A percentile compares a stretch with the other conserved stretches of the same genome.
These are phyloP conservation scores for Chloris gayana DNA, from an alignment of 176 grass and related monocot species.

Conservation along the genomic window DNA sequence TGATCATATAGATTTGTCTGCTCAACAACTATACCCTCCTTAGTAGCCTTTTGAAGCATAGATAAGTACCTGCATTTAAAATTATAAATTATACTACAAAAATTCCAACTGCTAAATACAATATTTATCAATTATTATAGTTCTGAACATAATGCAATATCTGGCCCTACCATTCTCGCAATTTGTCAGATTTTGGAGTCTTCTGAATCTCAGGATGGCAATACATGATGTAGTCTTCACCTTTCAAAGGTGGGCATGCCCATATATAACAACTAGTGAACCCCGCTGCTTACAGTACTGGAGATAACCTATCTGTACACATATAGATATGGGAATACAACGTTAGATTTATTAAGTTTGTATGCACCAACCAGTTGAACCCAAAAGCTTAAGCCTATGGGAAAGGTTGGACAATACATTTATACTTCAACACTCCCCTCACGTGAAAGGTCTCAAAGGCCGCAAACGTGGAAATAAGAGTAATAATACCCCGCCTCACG, in stretches of 20 bases:
- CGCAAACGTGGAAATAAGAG: too few species aligned
- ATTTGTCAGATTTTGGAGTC: conserved; percentile 90
- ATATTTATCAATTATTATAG: conserved; percentile 13
- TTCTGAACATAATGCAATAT: neutral
- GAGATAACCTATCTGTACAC: conserved; percentile 84
- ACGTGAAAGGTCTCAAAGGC: too few species aligned
- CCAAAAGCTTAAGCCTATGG: too few species aligned
- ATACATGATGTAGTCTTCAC: conserved; percentile 98
- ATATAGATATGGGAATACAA: neutral
- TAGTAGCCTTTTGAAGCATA: conserved; percentile 86
- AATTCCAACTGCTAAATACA: conserved; percentile 13
- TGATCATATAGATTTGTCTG: conserved; percentile 86
- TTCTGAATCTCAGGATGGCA: conserved; percentile 99
- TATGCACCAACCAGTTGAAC: too few species aligned
- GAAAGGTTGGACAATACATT: too few species aligned
- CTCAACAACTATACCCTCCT: conserved; percentile 82
- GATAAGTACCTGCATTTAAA: conserved; percentile 74
- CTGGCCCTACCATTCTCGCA: conserved; percentile 70
- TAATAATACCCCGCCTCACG: too few species aligned
- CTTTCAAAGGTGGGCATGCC: conserved; percentile 89
- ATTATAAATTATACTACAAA: conserved; percentile 27
- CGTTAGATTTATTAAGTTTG: too few species aligned
- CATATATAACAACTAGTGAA: conserved; percentile 99
- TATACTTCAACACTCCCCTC: too few species aligned
- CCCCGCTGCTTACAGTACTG: conserved; percentile 83